Conservation (phyloP, 352 stramenopile genomes). For the Ophiocytium majus region DNA sequence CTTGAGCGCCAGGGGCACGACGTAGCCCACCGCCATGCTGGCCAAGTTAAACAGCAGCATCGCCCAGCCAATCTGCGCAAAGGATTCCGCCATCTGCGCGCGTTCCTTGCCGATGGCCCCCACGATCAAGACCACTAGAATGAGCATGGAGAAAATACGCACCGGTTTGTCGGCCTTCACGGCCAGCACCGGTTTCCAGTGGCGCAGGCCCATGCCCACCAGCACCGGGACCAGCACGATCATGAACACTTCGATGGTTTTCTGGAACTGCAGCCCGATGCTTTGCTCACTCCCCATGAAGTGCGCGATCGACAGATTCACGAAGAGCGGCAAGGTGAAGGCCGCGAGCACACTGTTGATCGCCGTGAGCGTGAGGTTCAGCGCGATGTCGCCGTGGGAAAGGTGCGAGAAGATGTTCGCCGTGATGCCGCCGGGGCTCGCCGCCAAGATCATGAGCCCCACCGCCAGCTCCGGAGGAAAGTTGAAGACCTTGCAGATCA, state of each 20-base stretch:
- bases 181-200: background rate
- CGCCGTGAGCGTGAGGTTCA: slow-evolving; percentile 5
- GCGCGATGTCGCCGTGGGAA: background rate
- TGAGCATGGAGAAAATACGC: slow-evolving; percentile 9
- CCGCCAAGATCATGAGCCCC: background rate
- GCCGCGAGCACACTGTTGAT: slow-evolving; percentile 2
- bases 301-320: slow-evolving; percentile 9
- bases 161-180: slow-evolving; percentile 12
- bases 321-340: background rate
- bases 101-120: background rate
- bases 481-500: background rate
- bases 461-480: background rate
- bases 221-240: background rate
- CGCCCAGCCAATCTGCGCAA: background rate
- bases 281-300: background rate
- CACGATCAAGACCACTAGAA: background rate
- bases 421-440: background rate
- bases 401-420: slow-evolving; percentile 10
- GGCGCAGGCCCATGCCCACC: background rate
- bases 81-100: background rate
- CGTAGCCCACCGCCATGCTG: background rate
- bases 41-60: slow-evolving; percentile 10
- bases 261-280: slow-evolving; percentile 2
- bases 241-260: slow-evolving; percentile 4
- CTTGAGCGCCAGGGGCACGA: background rate